phyloP scores from a whole-genome alignment of 805 yeast genomes.

The Huiozyma naganishii region DNA sequence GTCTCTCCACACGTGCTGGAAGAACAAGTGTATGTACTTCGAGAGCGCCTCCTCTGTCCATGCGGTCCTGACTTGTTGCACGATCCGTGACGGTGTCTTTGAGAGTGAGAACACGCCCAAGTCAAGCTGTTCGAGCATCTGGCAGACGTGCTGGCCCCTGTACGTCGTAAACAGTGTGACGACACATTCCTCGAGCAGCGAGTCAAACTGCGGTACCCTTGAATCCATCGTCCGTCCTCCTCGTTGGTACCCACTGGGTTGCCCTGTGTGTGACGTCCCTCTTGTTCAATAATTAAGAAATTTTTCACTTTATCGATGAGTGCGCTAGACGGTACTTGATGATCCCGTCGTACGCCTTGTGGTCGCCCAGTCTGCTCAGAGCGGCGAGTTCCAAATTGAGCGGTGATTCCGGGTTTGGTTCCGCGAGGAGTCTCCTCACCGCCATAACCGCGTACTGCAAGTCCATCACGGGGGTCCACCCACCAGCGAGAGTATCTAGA shows the following conservation, averaged over 20 bases:
- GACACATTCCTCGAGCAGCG: not conserved
- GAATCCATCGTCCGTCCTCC: not conserved
- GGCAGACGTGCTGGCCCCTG: not conserved
- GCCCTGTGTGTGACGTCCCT: not conserved
- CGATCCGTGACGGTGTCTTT: too few species aligned
- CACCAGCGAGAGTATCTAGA: conserved; percentile 42
- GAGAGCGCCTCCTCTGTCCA: too few species aligned
- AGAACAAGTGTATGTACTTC: too few species aligned
- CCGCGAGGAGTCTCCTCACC: conserved; percentile 42
- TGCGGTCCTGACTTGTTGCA: too few species aligned
- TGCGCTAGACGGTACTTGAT: conserved; percentile 29
- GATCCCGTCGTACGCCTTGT: conserved; percentile 32
- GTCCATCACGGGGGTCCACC: conserved; percentile 74
- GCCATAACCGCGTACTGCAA: conserved; percentile 46
- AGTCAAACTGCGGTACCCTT: not conserved
- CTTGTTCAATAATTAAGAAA: not conserved
- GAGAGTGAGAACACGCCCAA: too few species aligned
- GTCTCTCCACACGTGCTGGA: too few species aligned
- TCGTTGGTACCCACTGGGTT: not conserved
- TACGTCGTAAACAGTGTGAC: not conserved
- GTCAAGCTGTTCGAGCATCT: too few species aligned
- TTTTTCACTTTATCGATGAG: not conserved
- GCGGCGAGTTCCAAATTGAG: conserved; percentile 61
- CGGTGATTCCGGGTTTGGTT: conserved; percentile 66
- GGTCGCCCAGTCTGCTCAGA: conserved; percentile 39